Evolutionary conservation across 176 grass and related monocot genomes (phyloP).

Genomic region (Rhipidocladum racemiflorum): DNA sequence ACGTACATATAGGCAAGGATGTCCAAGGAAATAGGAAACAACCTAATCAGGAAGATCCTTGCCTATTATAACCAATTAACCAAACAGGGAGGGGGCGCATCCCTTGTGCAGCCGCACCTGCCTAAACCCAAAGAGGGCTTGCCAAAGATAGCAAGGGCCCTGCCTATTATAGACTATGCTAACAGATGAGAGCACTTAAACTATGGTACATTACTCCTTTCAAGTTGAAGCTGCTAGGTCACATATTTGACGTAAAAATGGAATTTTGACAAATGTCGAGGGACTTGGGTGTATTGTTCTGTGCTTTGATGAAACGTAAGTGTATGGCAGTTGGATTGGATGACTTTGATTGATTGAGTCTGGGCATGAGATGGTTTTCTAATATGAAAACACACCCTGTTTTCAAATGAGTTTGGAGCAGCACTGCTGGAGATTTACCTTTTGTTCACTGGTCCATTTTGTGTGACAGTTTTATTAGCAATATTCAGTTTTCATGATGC

Average conservation of each 20-base stretch:
- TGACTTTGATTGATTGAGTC: not conserved
- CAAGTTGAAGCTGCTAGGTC: slow-evolving; percentile 8
- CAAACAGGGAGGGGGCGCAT: no score
- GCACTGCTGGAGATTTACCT: not conserved
- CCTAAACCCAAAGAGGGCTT: no score
- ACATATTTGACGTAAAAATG: not conserved
- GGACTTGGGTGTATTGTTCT: not conserved
- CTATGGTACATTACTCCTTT: not conserved
- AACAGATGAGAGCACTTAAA: not conserved
- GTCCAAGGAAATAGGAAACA: no score
- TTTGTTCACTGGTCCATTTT: not conserved
- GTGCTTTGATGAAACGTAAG: not conserved
- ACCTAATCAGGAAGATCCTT: no score
- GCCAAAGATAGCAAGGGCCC: no score
- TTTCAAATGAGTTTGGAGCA: not conserved
- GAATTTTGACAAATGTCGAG: not conserved
- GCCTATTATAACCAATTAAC: no score
- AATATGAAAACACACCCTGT: not conserved
- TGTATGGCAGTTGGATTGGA: not conserved
- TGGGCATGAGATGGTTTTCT: not conserved
- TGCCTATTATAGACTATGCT: no score
- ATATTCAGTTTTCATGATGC: slow-evolving; percentile 2
- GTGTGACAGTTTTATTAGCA: not conserved
- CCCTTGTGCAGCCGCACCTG: no score
- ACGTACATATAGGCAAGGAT: no score